These are phyloP conservation scores for Mycena leptocephala DNA, from an alignment of 768 basidiomycete genomes.

Conservation along the genomic window DNA sequence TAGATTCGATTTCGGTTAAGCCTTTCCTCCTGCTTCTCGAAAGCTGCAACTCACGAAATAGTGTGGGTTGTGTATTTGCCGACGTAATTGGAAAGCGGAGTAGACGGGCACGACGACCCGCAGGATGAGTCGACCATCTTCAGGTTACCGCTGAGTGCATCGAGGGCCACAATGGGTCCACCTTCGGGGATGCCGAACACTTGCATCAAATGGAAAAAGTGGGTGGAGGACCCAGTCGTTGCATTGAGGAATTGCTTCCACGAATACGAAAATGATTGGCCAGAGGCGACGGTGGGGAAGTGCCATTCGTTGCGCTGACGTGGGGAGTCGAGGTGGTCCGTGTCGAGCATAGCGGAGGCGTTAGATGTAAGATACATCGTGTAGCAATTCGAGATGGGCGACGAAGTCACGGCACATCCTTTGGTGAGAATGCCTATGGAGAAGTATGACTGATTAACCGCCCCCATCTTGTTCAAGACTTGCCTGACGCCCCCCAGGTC, in stretches of 20 bases:
- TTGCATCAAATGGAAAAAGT: constrained; percentile 42
- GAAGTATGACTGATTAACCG: background rate
- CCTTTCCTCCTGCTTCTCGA: background rate
- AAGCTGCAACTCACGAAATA: constrained; percentile 19
- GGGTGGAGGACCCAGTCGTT: constrained; percentile 36
- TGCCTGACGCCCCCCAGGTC: constrained; percentile 19
- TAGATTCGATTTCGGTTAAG: background rate
- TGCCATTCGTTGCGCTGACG: constrained; percentile 39
- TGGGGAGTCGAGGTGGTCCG: constrained; percentile 29
- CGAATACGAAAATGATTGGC: constrained; percentile 31
- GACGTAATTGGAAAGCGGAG: constrained; percentile 20
- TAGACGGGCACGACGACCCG: constrained; percentile 18
- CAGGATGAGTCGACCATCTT: constrained; percentile 46
- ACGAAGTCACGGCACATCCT: constrained; percentile 9
- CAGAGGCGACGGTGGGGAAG: constrained; percentile 13
- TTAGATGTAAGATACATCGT: constrained; percentile 29
- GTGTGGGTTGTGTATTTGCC: constrained; percentile 20
- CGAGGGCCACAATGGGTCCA: constrained; percentile 45
- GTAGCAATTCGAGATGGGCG: constrained; percentile 32
- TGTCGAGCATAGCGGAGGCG: constrained; percentile 31
- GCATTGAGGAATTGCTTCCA: constrained; percentile 36
- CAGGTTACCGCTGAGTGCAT: constrained; percentile 35
- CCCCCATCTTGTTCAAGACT: background rate
- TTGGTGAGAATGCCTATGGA: constrained; percentile 9
- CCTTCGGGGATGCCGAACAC: constrained; percentile 36